Evolutionary conservation across 1,284 basidiomycete genomes (phyloP), one percentile per base, ranked within the genome.

Genomic region (Fomitopsis palustris): DNA sequence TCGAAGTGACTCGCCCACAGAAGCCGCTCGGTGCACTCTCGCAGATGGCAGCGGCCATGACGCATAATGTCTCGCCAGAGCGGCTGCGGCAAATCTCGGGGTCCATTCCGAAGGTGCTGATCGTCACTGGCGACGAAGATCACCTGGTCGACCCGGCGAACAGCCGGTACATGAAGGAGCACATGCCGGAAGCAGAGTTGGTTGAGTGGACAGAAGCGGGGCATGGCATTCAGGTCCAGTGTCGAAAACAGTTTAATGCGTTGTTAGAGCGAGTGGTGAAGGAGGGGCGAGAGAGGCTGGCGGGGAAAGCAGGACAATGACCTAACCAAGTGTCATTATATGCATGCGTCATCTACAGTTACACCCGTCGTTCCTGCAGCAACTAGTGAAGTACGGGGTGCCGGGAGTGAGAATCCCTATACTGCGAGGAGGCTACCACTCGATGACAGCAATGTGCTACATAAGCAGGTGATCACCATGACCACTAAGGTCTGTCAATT

Each of bases 101-200:
- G 0, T 74, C 74, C 3, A 80, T 95, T 16, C 79, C 83, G 10
- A 83, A 83, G 63, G 81, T 93, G 3, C 63, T 81, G 14, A 87
- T 95, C 61, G 67, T 93, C 17, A 90, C 86, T 0, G 94, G 93
- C 2, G 88, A 93, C 64, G 72, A 83, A 2, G 93, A 96, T 69
- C 66, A 84, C 52, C 74, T 95, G 2, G 82, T 96, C 25, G 67
- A 78, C 17, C 79, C 85, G 0, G 65, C 67, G 2, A 84, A 90
- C 62, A 89, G 87, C 25, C 64, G 74, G 5, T 77, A 81, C 33
- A 70, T 96, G 42, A 84, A 85, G 65, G 66, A 73, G n/a, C 67
- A 77, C 39, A 87, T 95, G 84, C 81, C 84, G 0, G 81, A 84
- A 57, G 90, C 87, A 1, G 88, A 93, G 69, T 77, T 86, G 38